Conservation (phyloP, 2,329 filamentous ascomycete species). For the Alternaria novae-zelandiae region DNA sequence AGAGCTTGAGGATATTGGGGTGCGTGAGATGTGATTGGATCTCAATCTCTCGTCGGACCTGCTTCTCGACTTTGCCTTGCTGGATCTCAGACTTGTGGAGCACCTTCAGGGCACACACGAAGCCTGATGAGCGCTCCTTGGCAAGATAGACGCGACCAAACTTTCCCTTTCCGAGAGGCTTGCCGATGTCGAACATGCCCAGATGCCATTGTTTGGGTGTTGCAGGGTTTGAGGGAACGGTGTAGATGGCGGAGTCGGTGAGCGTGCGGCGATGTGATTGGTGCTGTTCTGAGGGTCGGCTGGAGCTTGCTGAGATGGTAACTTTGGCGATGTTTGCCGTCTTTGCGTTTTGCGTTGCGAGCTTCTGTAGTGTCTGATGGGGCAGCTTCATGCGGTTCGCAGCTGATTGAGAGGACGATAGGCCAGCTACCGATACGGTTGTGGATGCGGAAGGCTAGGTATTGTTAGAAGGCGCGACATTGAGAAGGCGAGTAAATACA, state of each 20-base stretch:
- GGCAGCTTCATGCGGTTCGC: conserved; percentile 71
- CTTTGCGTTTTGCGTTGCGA: conserved; percentile 77
- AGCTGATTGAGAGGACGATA: conserved; percentile 50
- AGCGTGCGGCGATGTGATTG: conserved; percentile 49
- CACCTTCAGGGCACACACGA: conserved; percentile 86
- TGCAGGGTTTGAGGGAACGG: conserved; percentile 35
- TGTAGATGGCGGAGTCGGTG: conserved; percentile 57
- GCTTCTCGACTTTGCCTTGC: conserved; percentile 82
- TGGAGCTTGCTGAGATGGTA: conserved; percentile 66
- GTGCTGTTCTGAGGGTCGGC: conserved; percentile 47
- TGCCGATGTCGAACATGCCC: conserved; percentile 92
- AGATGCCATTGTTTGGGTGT: conserved; percentile 72
- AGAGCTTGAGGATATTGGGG: conserved; percentile 83
- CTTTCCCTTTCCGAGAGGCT: conserved; percentile 84
- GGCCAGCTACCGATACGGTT: conserved; percentile 56
- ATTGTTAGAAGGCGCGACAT: conserved; percentile 21
- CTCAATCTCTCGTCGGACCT: conserved; percentile 86
- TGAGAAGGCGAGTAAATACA: conserved; percentile 9
- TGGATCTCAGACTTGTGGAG: conserved; percentile 84
- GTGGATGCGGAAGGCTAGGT: conserved; percentile 55
- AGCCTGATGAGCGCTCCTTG: conserved; percentile 77
- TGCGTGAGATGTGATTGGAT: conserved; percentile 88
- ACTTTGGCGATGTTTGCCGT: conserved; percentile 63
- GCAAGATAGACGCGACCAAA: conserved; percentile 87
- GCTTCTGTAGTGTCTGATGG: conserved; percentile 83